Percentiles rank a stretch among this genome's conserved stretches.
These are phyloP conservation scores for Monosporozyma servazzii DNA, from an alignment of 805 yeast genomes.

Conservation along the genomic window DNA sequence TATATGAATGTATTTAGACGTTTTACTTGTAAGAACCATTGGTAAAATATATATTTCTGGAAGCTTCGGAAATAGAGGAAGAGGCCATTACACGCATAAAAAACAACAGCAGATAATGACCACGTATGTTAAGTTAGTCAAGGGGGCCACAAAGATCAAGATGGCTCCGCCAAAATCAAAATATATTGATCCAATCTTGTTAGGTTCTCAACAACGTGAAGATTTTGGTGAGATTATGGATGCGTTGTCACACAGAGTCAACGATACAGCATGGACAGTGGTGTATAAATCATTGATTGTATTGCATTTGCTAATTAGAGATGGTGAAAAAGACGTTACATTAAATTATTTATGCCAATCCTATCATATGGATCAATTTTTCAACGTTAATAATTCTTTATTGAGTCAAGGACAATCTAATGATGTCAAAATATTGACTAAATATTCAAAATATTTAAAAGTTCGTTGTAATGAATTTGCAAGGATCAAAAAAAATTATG, in stretches of 20 bases:
- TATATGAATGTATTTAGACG: too few species aligned
- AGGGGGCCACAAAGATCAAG: conserved; percentile 68
- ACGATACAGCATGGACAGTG: conserved; percentile 84
- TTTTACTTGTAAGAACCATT: too few species aligned
- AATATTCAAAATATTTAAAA: conserved; percentile 64
- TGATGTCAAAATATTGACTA: conserved; percentile 48
- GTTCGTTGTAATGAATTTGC: conserved; percentile 62
- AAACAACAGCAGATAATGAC: conserved; percentile 9
- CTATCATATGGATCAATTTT: conserved; percentile 38
- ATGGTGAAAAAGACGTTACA: conserved; percentile 75
- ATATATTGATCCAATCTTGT: conserved; percentile 85
- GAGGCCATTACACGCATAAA: too few species aligned
- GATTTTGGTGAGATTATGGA: conserved; percentile 63
- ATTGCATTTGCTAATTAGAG: conserved; percentile 83
- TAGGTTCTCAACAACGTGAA: conserved; percentile 31
- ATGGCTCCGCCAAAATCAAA: conserved; percentile 97
- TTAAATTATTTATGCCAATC: conserved; percentile 42
- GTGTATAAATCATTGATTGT: conserved; percentile 81
- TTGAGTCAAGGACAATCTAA: conserved; percentile 14
- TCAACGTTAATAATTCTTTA: conserved; percentile 35
- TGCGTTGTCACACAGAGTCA: conserved; percentile 50
- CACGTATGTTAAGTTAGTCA: conserved; percentile 63
- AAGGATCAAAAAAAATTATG: conserved; percentile 62
- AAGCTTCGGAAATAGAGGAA: too few species aligned
- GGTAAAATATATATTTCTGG: too few species aligned